A percentile compares a stretch with the other conserved stretches of the same genome.
Conservation (phyloP, 1,139 yeast genomes). For the Blastobotrys persicus region DNA sequence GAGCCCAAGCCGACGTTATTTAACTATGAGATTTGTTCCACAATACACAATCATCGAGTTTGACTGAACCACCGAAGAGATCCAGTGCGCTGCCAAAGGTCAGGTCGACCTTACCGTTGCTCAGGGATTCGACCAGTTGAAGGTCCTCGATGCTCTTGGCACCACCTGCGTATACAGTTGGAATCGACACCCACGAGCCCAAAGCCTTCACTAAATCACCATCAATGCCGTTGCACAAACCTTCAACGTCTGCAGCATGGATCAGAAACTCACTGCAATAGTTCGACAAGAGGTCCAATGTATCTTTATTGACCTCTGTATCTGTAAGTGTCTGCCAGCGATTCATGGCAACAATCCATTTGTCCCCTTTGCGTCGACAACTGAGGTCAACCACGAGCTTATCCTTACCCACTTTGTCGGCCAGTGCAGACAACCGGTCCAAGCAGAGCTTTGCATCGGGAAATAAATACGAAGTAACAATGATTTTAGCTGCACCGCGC, state of each 20-base stretch:
- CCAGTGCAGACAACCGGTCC: slow-evolving; percentile 51
- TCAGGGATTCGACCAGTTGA: slow-evolving; percentile 58
- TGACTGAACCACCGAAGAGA: slow-evolving; percentile 80
- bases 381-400: slow-evolving; percentile 86
- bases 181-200: slow-evolving; percentile 79
- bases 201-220: slow-evolving; percentile 65
- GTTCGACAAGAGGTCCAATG: slow-evolving; percentile 52
- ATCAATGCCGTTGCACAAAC: slow-evolving; percentile 90
- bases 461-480: slow-evolving; percentile 90
- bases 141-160: slow-evolving; percentile 75
- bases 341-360: slow-evolving; percentile 94
- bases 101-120: slow-evolving; percentile 80
- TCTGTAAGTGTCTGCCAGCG: slow-evolving; percentile 92
- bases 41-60: slow-evolving; percentile 63
- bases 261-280: slow-evolving; percentile 85
- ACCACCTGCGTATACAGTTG: slow-evolving; percentile 95
- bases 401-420: slow-evolving; percentile 56
- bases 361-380: slow-evolving; percentile 56
- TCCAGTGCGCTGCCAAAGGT: slow-evolving; percentile 93
- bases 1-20: background rate
- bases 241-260: slow-evolving; percentile 99
- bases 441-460: slow-evolving; percentile 58
- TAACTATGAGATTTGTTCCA: slow-evolving; percentile 53
- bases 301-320: slow-evolving; percentile 51
- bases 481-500: slow-evolving; percentile 72